A percentile compares a stretch with the other conserved stretches of the same genome.
Conservation (phyloP, 805 yeast species). For the Sungouiella thailandica region DNA sequence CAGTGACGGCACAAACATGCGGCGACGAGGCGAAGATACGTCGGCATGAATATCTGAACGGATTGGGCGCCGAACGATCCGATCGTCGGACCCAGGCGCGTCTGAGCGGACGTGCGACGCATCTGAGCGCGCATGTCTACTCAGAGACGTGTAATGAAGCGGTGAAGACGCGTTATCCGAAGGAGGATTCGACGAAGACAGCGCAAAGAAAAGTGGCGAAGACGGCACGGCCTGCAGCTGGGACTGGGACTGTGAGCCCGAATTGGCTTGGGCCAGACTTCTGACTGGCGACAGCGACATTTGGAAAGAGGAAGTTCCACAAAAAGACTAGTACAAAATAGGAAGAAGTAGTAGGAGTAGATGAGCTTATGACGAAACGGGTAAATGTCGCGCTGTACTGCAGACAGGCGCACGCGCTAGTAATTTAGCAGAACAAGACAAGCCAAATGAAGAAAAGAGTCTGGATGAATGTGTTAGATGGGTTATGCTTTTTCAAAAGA, state of each 20-base stretch:
- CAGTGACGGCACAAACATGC: conserved; percentile 38
- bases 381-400: too few relatives aligned
- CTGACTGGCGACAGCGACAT: conserved; percentile 18
- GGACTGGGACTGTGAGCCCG: conserved; percentile 22
- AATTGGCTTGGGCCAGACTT: conserved; percentile 12
- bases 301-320: conserved; percentile 2
- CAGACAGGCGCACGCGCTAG: too few relatives aligned
- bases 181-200: conserved; percentile 40
- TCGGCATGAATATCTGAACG: conserved; percentile 79
- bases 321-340: neutral
- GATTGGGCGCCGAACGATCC: conserved; percentile 45
- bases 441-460: too few relatives aligned
- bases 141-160: conserved; percentile 43
- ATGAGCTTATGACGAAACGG: neutral
- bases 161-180: conserved; percentile 45
- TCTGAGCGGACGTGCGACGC: conserved; percentile 40
- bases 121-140: conserved; percentile 33
- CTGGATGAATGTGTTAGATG: too few relatives aligned
- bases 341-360: conserved; percentile 1
- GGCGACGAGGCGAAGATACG: conserved; percentile 63
- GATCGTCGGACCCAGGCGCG: conserved; percentile 37
- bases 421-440: too few relatives aligned
- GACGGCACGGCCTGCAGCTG: conserved; percentile 46
- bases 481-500: too few relatives aligned
- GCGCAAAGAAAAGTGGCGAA: conserved; percentile 51